Evolutionary conservation across 805 yeast species (phyloP).

Genomic region (Sugiyamaella mastotermitis): DNA sequence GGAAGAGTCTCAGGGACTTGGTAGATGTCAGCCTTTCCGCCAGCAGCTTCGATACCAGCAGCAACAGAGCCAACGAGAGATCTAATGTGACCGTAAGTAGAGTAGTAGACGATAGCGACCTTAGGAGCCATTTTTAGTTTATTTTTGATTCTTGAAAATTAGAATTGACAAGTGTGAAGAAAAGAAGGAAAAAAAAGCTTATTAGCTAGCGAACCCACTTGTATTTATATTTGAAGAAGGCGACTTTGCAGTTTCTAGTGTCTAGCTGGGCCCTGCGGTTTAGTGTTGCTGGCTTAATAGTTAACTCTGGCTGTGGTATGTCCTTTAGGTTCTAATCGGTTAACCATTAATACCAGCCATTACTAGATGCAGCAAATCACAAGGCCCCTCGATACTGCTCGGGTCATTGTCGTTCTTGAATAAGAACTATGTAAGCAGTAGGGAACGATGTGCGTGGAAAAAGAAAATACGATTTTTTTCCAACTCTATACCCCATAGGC

Average conservation of each 20-base stretch:
- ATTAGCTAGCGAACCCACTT: background rate
- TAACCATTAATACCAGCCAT: no score
- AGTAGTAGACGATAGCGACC: constrained; percentile 73
- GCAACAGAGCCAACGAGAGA: constrained; percentile 62
- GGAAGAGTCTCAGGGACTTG: constrained; percentile 77
- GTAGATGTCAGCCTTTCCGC: constrained; percentile 63
- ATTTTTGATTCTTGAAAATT: background rate
- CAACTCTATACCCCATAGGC: no score
- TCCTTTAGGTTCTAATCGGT: background rate
- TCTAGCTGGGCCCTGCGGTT: no score
- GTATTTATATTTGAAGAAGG: background rate
- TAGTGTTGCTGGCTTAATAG: no score
- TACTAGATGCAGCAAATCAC: no score
- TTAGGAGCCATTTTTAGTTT: constrained; percentile 37
- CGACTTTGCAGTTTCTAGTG: no score
- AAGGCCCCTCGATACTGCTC: no score
- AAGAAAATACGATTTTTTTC: no score
- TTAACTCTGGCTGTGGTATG: no score
- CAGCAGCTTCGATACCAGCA: constrained; percentile 63
- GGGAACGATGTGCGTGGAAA: no score
- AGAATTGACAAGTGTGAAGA: background rate
- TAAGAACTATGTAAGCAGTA: no score
- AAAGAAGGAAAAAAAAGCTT: background rate
- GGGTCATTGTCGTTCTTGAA: no score
- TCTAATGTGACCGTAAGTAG: constrained; percentile 74